These are phyloP conservation scores for Corynascus novoguineensis DNA, from an alignment of 495 filamentous ascomycete species.

Conservation along the genomic window DNA sequence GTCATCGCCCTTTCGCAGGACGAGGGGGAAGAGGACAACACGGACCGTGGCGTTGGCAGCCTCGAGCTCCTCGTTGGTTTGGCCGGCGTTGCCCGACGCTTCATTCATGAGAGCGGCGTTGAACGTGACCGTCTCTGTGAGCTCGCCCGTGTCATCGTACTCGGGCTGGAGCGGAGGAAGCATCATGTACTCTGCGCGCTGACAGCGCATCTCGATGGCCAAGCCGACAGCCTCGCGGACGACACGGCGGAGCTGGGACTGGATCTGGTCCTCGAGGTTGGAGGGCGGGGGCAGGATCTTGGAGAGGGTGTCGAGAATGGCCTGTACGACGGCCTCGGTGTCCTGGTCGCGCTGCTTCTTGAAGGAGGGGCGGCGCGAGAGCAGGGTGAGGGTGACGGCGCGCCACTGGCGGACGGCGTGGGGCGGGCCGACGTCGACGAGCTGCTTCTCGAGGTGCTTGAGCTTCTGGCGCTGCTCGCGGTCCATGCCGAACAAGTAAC, in stretches of 20 bases:
- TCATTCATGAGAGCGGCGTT: constrained; percentile 92
- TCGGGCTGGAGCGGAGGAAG: constrained; percentile 90
- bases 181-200: constrained; percentile 95
- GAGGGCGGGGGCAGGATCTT: constrained; percentile 76
- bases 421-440: constrained; percentile 77
- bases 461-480: constrained; percentile 94
- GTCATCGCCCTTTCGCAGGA: constrained; percentile 92
- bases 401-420: constrained; percentile 92
- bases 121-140: constrained; percentile 69
- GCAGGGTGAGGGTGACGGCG: constrained; percentile 82
- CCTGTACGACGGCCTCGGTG: constrained; percentile 81
- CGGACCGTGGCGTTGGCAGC: constrained; percentile 69
- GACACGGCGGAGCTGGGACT: constrained; percentile 75
- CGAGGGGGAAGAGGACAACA: constrained; percentile 87
- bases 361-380: constrained; percentile 71
- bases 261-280: constrained; percentile 65
- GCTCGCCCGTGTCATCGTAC: constrained; percentile 87
- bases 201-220: constrained; percentile 92
- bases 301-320: constrained; percentile 72
- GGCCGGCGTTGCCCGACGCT: constrained; percentile 58
- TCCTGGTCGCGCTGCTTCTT: constrained; percentile 70
- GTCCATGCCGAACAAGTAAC: constrained; percentile 98
- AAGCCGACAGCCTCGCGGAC: constrained; percentile 77
- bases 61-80: constrained; percentile 69
- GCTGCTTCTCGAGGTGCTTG: constrained; percentile 82